These are phyloP conservation scores for Ichthyophonus hoferi DNA, from an alignment of 208 protist genomes.

Conservation along the genomic window DNA sequence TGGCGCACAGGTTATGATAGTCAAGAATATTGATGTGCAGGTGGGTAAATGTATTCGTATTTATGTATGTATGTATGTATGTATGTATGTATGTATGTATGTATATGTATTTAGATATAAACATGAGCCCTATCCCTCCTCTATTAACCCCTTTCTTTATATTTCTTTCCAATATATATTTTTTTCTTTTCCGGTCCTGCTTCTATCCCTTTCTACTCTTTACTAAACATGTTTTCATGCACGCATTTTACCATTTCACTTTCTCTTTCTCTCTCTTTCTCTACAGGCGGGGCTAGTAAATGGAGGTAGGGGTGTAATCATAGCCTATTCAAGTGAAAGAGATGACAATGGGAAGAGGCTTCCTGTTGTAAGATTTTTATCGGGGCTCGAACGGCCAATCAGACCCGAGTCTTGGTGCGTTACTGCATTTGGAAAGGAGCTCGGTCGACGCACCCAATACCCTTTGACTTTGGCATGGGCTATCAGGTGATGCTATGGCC, in stretches of 20 bases:
- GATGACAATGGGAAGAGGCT: neutral
- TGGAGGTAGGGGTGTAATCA: slow-evolving; percentile 51
- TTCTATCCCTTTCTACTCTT: too few species aligned
- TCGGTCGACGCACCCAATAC: neutral
- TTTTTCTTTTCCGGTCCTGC: neutral
- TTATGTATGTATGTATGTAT: slow-evolving; percentile 1
- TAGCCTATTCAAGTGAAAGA: slow-evolving; percentile 4
- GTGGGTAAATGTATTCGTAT: neutral
- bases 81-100: neutral
- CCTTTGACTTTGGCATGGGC: slow-evolving; percentile 3
- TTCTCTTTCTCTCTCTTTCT: neutral
- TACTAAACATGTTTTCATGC: neutral
- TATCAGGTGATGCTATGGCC: neutral
- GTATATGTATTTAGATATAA: neutral
- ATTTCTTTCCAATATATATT: neutral
- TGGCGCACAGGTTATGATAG: slow-evolving; percentile 58
- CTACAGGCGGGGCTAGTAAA: slow-evolving; percentile 52
- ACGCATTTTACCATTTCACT: neutral
- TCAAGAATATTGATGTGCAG: slow-evolving; percentile 45
- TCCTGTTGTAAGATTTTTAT: neutral
- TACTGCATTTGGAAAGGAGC: slow-evolving; percentile 8
- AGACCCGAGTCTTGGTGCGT: slow-evolving; percentile 9
- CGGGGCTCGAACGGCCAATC: neutral
- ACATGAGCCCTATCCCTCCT: too few species aligned
- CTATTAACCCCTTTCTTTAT: neutral